Conservation (phyloP, 2,329 filamentous ascomycete species). For the Dothistroma pini region DNA sequence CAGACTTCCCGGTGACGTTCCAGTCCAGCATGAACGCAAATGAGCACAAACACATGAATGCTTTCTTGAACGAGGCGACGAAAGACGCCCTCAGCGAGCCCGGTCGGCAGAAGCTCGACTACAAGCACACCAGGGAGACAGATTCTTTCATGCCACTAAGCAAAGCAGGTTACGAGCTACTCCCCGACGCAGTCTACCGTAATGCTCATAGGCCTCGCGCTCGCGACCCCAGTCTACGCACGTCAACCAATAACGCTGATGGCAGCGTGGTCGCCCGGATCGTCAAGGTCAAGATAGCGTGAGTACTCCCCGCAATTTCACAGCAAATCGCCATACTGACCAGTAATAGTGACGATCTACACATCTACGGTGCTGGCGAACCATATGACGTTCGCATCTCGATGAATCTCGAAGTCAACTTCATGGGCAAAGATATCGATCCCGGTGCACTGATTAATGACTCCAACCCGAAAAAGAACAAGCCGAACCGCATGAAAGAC, state of each 20-base stretch:
- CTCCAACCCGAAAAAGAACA: conserved; percentile 42
- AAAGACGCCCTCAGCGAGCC: conserved; percentile 23
- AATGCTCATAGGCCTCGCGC: conserved; percentile 45
- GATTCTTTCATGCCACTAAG: conserved; percentile 82
- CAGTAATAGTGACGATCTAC: conserved; percentile 60
- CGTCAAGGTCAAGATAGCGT: conserved; percentile 76
- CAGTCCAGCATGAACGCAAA: conserved; percentile 83
- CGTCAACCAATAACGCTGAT: conserved; percentile 61
- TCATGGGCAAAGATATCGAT: conserved; percentile 55
- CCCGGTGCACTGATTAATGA: conserved; percentile 51
- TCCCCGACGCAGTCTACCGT: conserved; percentile 48
- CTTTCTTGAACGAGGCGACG: conserved; percentile 72
- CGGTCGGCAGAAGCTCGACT: conserved; percentile 63
- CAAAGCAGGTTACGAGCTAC: conserved; percentile 52
- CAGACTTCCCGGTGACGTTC: conserved; percentile 60
- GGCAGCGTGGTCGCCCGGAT: conserved; percentile 70
- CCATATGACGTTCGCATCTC: conserved; percentile 90
- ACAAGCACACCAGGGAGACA: conserved; percentile 75
- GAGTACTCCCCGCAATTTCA: not conserved
- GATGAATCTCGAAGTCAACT: conserved; percentile 86
- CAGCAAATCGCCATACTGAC: not conserved
- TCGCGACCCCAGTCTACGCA: conserved; percentile 62
- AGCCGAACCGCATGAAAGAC: conserved; percentile 62
- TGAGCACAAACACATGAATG: conserved; percentile 80
- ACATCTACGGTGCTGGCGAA: conserved; percentile 72